Base-by-base conservation (phyloP, 352 stramenopile species). In the Globisporangium heterothallicum region DNA sequence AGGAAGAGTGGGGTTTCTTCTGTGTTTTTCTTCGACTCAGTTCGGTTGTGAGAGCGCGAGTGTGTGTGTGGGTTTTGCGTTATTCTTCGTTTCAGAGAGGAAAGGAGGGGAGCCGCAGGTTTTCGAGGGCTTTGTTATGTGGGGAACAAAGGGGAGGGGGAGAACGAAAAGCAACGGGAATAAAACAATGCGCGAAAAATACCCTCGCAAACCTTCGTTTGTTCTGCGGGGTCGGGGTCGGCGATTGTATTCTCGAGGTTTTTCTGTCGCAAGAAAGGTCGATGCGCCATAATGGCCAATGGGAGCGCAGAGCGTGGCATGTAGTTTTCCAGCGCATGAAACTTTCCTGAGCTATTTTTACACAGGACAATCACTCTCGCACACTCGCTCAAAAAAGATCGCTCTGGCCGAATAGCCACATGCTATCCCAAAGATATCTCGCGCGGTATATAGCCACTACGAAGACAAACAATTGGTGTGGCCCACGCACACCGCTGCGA, bases 111-210 rank as follows among this genome's bases (percentile, higher is more conserved):
- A 13, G 38, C 49, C 35, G 44, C 49, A 50, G 30, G 40, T 56
- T 61, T 46, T 49, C n/a, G n/a, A n/a, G n/a, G n/a, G n/a, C n/a
- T 46, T 24, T 32, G 19, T 50, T 50, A 16, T 36, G 6, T 34
- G 29, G 6, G 29, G 29, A 10, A 8, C 3, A 8, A 8, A 8
- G 30, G 30, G 30, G 16, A 36, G 30, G 30, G 30, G 30, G 30
- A 36, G 30, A 36, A 48, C 26, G 49, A 24, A 35, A 41, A 32
- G 52, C 27, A 22, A 21, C 25, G 21, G 19, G 42, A 45, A 46
- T 49, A 61, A 57, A 58, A 56, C 50, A 52, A n/a, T n/a, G n/a
- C 42, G 10, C 22, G 36, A 6, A 50, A 45, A 59, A 19, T n/a
- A n/a, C n/a, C n/a, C n/a, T n/a, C n/a, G n/a, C n/a, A n/a, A n/a